Evolutionary conservation across 306 rosid genomes (phyloP).

Genomic region (Oxytropis ochrocephala): DNA sequence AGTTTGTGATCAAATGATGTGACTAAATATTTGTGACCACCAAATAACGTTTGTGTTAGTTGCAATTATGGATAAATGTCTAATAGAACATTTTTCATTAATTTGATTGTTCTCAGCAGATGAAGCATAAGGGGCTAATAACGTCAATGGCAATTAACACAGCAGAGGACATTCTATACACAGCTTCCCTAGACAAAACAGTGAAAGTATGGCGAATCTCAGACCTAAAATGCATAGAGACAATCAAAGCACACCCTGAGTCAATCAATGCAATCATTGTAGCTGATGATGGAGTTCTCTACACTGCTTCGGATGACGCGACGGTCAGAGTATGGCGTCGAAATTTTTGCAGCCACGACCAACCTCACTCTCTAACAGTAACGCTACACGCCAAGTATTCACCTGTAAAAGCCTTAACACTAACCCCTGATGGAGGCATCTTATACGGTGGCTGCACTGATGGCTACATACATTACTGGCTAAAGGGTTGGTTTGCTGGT

Average conservation of each 20-base stretch:
- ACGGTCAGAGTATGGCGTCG: constrained; percentile 78
- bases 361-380: constrained; percentile 68
- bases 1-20: too few species aligned
- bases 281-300: constrained; percentile 69
- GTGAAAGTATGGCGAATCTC: constrained; percentile 81
- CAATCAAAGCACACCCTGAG: constrained; percentile 68
- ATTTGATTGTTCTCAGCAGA: constrained; percentile 26
- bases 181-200: constrained; percentile 78
- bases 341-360: constrained; percentile 55
- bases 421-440: constrained; percentile 41
- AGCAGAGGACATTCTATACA: constrained; percentile 69
- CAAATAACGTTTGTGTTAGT: too few species aligned
- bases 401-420: constrained; percentile 63
- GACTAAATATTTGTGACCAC: too few species aligned
- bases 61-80: too few species aligned
- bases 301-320: constrained; percentile 84
- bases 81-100: not conserved
- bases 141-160: constrained; percentile 75
- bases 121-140: constrained; percentile 71
- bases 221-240: constrained; percentile 83
- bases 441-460: constrained; percentile 86
- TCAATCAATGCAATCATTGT: constrained; percentile 56
- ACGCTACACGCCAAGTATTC: constrained; percentile 71
- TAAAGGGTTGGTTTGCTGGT: constrained; percentile 74
- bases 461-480: constrained; percentile 87